Percentiles rank a stretch among this genome's conserved stretches.
Evolutionary conservation across 257 asterid genomes (phyloP).

Genomic region (Solanum dulcamara): DNA sequence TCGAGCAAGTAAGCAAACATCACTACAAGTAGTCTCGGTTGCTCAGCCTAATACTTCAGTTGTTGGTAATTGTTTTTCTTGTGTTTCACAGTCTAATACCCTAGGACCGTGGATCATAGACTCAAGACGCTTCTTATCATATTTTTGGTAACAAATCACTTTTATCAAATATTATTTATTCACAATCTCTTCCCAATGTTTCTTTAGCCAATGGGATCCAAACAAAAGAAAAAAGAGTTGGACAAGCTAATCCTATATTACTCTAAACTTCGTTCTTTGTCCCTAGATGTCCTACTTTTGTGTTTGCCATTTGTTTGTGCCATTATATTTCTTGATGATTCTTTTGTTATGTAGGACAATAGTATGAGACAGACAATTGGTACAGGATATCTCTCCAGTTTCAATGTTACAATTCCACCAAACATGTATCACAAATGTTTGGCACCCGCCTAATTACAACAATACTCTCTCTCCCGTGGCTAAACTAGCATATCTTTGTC

Average conservation of each 20-base stretch:
- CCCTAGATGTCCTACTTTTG: background rate
- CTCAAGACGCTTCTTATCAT: background rate
- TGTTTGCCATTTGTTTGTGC: background rate
- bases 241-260: background rate
- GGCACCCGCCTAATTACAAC: background rate
- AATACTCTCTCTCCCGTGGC: background rate
- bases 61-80: background rate
- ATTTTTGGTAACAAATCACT: background rate
- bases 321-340: background rate
- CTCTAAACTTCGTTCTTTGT: background rate
- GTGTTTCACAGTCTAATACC: background rate
- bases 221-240: background rate
- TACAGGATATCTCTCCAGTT: background rate
- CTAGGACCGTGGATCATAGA: background rate
- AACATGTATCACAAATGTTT: background rate
- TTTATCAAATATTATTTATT: background rate
- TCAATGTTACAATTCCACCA: background rate
- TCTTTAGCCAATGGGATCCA: background rate
- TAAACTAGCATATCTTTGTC: background rate
- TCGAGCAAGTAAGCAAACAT: background rate
- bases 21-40: background rate
- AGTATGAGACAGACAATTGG: background rate
- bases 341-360: background rate
- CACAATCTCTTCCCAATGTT: background rate
- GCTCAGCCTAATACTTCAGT: background rate